phyloP scores from a whole-genome alignment of 306 rosid species.

The Vicia sativa region DNA sequence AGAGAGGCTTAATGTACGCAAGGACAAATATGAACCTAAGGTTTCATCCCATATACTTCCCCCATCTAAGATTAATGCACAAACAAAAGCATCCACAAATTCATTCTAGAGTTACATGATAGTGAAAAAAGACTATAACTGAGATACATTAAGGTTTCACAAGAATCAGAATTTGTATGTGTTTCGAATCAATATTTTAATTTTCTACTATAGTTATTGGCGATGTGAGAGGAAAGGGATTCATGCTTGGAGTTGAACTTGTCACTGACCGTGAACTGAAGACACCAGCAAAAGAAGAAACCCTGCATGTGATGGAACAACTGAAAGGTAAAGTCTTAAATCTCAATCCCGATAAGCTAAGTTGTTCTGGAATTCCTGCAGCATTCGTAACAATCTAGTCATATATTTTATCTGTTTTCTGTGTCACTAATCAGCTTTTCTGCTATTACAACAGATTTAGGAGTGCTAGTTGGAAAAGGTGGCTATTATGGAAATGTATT shows the following conservation, averaged over 20 bases:
- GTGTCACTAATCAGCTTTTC: conserved; percentile 20
- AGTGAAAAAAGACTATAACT: no score
- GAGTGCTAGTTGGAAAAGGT: conserved; percentile 84
- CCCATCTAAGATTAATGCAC: conserved; percentile 1
- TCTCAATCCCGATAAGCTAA: conserved; percentile 17
- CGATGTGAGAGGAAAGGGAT: conserved; percentile 87
- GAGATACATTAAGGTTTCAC: no score
- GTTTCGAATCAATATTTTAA: conserved; percentile 18
- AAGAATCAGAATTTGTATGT: neutral
- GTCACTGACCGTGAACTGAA: conserved; percentile 72
- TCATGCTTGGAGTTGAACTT: conserved; percentile 91
- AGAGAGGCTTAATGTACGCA: conserved; percentile 61
- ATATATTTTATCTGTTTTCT: neutral
- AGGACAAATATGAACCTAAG: conserved; percentile 78
- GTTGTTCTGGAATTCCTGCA: neutral
- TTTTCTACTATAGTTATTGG: no score
- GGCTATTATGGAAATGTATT: conserved; percentile 90
- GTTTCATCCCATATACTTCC: conserved; percentile 18
- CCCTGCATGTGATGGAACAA: conserved; percentile 68
- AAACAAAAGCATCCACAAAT: no score
- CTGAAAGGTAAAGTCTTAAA: conserved; percentile 65
- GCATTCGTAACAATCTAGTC: neutral
- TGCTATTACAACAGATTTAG: conserved; percentile 54
- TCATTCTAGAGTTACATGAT: neutral
- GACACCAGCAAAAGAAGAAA: conserved; percentile 87